Percentiles rank a stretch among this genome's conserved stretches.
phyloP scores from a whole-genome alignment of 352 stramenopile species.

The Globisporangium nagaii region DNA sequence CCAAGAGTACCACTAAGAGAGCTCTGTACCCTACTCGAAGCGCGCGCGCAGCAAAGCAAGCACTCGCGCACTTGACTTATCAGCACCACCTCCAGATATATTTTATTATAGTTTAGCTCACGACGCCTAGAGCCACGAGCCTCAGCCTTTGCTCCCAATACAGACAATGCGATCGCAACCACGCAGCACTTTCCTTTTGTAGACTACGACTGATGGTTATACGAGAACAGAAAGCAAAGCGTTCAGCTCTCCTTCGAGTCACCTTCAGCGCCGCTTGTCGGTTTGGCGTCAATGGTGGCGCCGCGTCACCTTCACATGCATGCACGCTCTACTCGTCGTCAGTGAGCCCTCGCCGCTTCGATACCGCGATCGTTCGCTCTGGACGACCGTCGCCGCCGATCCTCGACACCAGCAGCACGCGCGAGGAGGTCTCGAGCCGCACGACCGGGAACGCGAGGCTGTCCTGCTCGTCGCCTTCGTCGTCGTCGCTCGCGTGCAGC shows the following conservation, averaged over 20 bases:
- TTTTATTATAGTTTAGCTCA: slow-evolving; percentile 5
- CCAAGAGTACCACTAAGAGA: slow-evolving; percentile 16
- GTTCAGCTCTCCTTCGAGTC: too few relatives aligned
- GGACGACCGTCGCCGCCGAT: slow-evolving; percentile 22
- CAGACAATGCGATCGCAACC: not conserved
- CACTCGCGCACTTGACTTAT: slow-evolving; percentile 1
- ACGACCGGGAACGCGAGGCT: slow-evolving; percentile 37
- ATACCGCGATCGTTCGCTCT: slow-evolving; percentile 62
- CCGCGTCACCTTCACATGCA: not conserved
- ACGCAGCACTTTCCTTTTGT: not conserved
- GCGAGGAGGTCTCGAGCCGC: slow-evolving; percentile 43
- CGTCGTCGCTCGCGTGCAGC: slow-evolving; percentile 24
- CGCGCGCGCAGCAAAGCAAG: not conserved
- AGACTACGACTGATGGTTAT: too few relatives aligned
- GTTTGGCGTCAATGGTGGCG: not conserved
- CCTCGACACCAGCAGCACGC: slow-evolving; percentile 57
- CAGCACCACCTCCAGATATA: slow-evolving; percentile 3
- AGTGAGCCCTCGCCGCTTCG: slow-evolving; percentile 26
- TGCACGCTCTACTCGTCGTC: slow-evolving; percentile 19
- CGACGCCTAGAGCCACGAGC: not conserved
- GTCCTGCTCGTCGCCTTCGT: slow-evolving; percentile 21
- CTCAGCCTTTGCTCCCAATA: not conserved
- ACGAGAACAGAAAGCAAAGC: not conserved
- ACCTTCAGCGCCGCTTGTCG: not conserved
- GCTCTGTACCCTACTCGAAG: not conserved